These are phyloP conservation scores for Metschnikowia lachancei DNA, from an alignment of 805 yeast genomes.

Conservation along the genomic window DNA sequence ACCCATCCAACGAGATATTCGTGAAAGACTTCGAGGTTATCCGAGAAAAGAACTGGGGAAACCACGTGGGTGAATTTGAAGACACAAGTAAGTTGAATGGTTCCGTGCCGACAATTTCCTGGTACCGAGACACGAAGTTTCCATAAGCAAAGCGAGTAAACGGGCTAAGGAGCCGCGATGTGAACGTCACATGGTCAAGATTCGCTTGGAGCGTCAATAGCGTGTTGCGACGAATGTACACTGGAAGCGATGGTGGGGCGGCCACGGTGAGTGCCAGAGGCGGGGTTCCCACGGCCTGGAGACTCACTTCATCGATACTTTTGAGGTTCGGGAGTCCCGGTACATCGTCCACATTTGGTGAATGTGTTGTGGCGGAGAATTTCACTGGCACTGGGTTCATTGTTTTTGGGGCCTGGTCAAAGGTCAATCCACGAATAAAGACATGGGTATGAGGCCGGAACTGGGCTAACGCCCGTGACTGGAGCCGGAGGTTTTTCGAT, in stretches of 20 bases:
- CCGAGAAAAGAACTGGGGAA: conserved; percentile 15
- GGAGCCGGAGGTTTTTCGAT: too few relatives aligned
- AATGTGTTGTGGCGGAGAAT: conserved; percentile 8
- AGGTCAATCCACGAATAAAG: neutral
- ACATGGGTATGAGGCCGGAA: neutral
- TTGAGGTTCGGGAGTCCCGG: conserved; percentile 18
- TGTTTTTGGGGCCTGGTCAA: conserved; percentile 9
- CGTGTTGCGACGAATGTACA: conserved; percentile 47
- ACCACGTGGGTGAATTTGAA: conserved; percentile 28
- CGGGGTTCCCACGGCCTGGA: conserved; percentile 48
- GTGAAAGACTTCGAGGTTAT: conserved; percentile 41
- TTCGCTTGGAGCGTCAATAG: conserved; percentile 47
- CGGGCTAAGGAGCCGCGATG: conserved; percentile 33
- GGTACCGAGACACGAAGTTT: conserved; percentile 44
- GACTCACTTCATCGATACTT: conserved; percentile 24
- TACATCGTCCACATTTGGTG: conserved; percentile 14
- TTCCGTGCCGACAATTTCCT: conserved; percentile 46
- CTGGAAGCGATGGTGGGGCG: conserved; percentile 59
- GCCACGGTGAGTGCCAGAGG: conserved; percentile 48
- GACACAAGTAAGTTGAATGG: conserved; percentile 46
- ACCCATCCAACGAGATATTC: conserved; percentile 52
- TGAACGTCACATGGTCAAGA: conserved; percentile 16
- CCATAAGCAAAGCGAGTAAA: conserved; percentile 46
- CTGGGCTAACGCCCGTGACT: too few relatives aligned
- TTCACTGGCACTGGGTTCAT: conserved; percentile 9